Conservation (phyloP, 2,329 filamentous ascomycete species). For the Endothia cerciana region DNA sequence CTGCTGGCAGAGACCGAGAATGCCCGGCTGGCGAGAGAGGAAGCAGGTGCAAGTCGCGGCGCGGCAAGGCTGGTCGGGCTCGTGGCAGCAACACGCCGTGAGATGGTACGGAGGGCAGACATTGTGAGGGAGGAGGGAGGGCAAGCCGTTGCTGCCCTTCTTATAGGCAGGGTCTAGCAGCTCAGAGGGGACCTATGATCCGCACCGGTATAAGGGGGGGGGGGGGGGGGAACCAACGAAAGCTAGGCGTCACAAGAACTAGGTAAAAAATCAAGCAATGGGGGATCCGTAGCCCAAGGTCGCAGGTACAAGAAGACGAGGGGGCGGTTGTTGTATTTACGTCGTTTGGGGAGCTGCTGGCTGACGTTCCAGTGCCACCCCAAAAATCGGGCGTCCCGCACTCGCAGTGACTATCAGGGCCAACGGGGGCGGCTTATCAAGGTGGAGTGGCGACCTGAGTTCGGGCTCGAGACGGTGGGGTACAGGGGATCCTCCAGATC, state of each 20-base stretch:
- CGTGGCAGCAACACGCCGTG: constrained; percentile 22
- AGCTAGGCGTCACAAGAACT: constrained; percentile 22
- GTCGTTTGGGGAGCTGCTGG: constrained; percentile 7
- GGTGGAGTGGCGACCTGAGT: constrained; percentile 6
- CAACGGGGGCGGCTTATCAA: constrained; percentile 12
- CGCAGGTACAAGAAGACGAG: constrained; percentile 22
- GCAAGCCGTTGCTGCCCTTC: background rate
- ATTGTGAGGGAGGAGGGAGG: constrained; percentile 10
- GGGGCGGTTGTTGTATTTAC: constrained; percentile 21
- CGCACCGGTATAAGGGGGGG: background rate
- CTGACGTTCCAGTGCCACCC: constrained; percentile 21
- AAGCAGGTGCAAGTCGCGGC: constrained; percentile 24
- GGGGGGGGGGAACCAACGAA: background rate
- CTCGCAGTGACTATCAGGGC: constrained; percentile 16
- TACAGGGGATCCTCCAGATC: constrained; percentile 13
- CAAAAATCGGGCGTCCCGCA: constrained; percentile 9
- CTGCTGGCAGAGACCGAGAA: constrained; percentile 34
- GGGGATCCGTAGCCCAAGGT: constrained; percentile 25
- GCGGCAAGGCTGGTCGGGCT: constrained; percentile 24
- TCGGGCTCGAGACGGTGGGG: constrained; percentile 8
- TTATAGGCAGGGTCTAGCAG: constrained; percentile 19
- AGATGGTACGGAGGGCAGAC: constrained; percentile 29
- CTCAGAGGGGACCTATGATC: background rate
- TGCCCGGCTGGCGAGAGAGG: constrained; percentile 31
- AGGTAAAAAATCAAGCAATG: constrained; percentile 26